Evolutionary conservation across 176 grass and related monocot genomes (phyloP).

Genomic region (Leersia perrieri): DNA sequence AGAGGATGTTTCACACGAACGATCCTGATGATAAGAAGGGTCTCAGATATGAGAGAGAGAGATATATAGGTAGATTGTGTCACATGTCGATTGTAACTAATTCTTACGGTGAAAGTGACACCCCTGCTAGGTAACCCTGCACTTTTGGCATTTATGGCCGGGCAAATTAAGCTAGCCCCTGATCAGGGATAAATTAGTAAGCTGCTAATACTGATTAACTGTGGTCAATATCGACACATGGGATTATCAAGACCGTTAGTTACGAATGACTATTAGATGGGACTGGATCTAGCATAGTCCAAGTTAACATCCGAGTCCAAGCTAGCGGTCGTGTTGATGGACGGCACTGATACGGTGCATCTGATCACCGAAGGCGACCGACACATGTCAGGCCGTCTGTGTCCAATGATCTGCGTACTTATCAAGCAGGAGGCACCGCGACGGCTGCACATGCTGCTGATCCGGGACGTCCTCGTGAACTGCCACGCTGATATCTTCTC

Average conservation of each 20-base stretch:
- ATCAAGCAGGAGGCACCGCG: not conserved
- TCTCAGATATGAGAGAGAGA: too few relatives aligned
- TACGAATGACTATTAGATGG: not conserved
- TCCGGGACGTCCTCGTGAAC: too few relatives aligned
- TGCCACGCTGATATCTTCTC: not conserved
- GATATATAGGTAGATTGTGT: not conserved
- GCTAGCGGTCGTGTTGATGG: not conserved
- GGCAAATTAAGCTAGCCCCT: not conserved
- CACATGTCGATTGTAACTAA: conserved; percentile 14
- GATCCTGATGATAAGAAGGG: conserved; percentile 30
- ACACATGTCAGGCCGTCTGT: not conserved
- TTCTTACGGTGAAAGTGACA: not conserved
- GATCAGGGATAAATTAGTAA: not conserved
- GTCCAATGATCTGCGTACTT: not conserved
- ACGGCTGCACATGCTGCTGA: too few relatives aligned
- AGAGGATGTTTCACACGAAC: conserved; percentile 17
- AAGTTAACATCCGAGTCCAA: not conserved
- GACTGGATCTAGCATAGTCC: too few relatives aligned
- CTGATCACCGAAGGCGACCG: not conserved
- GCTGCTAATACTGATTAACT: not conserved
- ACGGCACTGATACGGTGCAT: conserved; percentile 4
- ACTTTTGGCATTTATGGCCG: conserved; percentile 28
- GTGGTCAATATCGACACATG: not conserved
- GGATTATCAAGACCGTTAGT: not conserved
- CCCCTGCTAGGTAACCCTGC: not conserved